Base-by-base conservation (phyloP, 768 basidiomycete species). In the Tubosaeta sp. region DNA sequence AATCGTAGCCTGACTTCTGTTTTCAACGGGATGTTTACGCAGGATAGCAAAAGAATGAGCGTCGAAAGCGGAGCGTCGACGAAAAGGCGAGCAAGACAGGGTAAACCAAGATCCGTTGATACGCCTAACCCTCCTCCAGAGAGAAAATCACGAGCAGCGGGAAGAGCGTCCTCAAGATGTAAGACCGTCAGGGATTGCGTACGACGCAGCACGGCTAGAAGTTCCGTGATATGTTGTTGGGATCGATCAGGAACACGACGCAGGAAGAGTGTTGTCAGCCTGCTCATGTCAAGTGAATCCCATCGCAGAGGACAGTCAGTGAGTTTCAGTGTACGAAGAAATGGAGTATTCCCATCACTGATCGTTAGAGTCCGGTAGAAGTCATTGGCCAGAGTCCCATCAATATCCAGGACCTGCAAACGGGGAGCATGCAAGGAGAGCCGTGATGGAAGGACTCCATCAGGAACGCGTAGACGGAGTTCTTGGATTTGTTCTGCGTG, bases 211-310 rank as follows among this genome's bases (percentile, higher is more conserved):
- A 60, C 60, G 22, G 60, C 50, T 4, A 73, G 46, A 14, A 78
- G 54, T 39, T 71, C 65, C 10, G 45, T 43, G 25, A 60, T 58
- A 16, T 63, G 54, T 3, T 70, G 68, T 16, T 62, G 48, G 6
- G 46, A 27, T 14, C 3, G 10, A 4, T 4, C 13, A 19, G 65
- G 51, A 5, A 68, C 34, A 31, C 61, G 17, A 11, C 61, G 48
- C 3, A 78, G 56, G 38, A 59, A 64, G 29, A 79, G 65, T 42
- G 64, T 61, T 10, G 67, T 70, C 13, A 78, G 66, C 35, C 65
- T 58, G 29, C 46, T 47, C 45, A 45, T 19, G 32, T n/a, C 16
- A n/a, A 39, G 12, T 19, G 19, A 5, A 22, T 38, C 2, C 37
- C 16, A 38, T 19, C 17, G 11, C 2, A 39, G n/a, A 4, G n/a